Base-by-base conservation (phyloP, 2,329 filamentous ascomycete species). In the Alternaria sp. region DNA sequence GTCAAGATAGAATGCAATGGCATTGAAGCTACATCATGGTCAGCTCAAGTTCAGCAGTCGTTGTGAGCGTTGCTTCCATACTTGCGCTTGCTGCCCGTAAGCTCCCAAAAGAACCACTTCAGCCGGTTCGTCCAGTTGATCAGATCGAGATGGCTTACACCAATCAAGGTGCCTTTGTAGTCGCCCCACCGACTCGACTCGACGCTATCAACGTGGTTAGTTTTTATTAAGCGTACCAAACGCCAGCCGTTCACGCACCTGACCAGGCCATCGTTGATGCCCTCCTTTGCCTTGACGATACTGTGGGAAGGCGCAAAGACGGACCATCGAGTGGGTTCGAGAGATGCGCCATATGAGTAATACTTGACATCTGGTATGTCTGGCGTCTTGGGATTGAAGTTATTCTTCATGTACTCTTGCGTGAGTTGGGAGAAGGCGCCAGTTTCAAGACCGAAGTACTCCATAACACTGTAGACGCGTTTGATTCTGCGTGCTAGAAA, bases 111-210 rank as follows among this genome's bases (percentile, higher is more conserved):
- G 61, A 86, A 81, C 85, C 86, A 88, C 68, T 88, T 85, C 40
- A 89, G 69, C 28, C 87, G 81, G 66, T 89, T 90, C 26, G 86
- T 88, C 88, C 88, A 90, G 68, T 90, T 90, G 76, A 90, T 90
- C 65, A 90, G 73, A 68, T 90, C 88, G 50, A 90, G 75, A 78
- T 90, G 88, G 73, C 85, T 89, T 61, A 89, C 88, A 5, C 86
- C 86, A n/a, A 88, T 81, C 54, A 90, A 72, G 1, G 88, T 90
- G 26, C 88, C 88, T 73, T 88, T 87, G 69, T 90, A 90, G 10
- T 83, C 81, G 32, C 88, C 88, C 88, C 88, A 90, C 63, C 80
- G 82, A 69, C 85, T 86, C 63, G 87, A 89, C 4, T 81, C 76
- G 36, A 90, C 87, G 66, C 87, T 81, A 43, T 28, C 15, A 12